Conservation (phyloP, 2,329 filamentous ascomycete species). For the Amylocarpus encephaloides region DNA sequence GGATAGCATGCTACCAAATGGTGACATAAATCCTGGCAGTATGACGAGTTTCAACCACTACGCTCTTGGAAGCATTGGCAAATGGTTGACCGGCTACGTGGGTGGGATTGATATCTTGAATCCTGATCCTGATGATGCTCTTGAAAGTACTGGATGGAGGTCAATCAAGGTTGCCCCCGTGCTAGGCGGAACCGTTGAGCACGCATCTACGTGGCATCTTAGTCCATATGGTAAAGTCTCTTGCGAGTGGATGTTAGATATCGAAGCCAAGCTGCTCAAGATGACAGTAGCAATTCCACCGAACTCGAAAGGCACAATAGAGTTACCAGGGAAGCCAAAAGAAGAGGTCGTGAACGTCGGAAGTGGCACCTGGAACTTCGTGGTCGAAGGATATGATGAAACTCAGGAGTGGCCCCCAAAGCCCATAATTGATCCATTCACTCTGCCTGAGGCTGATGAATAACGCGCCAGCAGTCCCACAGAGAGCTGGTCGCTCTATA, state of each 20-base stretch:
- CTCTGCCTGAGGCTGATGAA: slow-evolving; percentile 3
- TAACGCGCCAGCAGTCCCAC: not conserved
- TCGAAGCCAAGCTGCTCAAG: slow-evolving; percentile 7
- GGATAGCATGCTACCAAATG: slow-evolving; percentile 26
- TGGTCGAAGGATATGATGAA: slow-evolving; percentile 6
- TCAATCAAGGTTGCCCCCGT: slow-evolving; percentile 26
- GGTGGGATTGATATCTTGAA: slow-evolving; percentile 22
- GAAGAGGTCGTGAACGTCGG: slow-evolving; percentile 13
- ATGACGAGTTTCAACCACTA: slow-evolving; percentile 29
- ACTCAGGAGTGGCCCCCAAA: slow-evolving; percentile 17
- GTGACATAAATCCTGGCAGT: slow-evolving; percentile 21
- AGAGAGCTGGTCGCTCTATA: no score
- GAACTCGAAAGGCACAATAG: slow-evolving; percentile 17
- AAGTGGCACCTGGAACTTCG: slow-evolving; percentile 17
- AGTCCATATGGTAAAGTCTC: slow-evolving; percentile 28
- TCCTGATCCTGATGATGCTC: not conserved
- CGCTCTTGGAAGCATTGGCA: slow-evolving; percentile 21
- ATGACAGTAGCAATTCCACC: slow-evolving; percentile 19
- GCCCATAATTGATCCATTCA: slow-evolving; percentile 10
- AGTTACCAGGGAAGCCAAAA: slow-evolving; percentile 20
- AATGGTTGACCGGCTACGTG: slow-evolving; percentile 25
- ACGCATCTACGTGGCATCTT: slow-evolving; percentile 26
- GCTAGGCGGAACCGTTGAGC: slow-evolving; percentile 29
- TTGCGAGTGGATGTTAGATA: slow-evolving; percentile 18
- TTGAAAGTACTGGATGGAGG: slow-evolving; percentile 28